Evolutionary conservation across 306 rosid species (phyloP), one percentile per base, ranked within the genome.

Genomic region (Pachyrhizus erosus): DNA sequence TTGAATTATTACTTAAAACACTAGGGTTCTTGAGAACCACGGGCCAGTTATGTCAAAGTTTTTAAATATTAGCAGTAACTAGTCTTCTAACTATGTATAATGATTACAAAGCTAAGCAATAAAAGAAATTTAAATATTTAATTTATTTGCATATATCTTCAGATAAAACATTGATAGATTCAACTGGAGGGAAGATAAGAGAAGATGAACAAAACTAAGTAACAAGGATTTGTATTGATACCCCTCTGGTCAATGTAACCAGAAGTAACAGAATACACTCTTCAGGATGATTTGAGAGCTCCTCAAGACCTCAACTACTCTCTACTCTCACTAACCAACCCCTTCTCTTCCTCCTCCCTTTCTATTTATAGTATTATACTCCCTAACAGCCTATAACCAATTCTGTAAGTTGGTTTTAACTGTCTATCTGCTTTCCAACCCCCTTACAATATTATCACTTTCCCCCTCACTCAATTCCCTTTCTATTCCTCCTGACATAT

Each of bases 1-100:
- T 71, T 76, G 48, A 83, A 43, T 73, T 73, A 42, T 52, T 43
- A 65, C 65, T 70, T 27, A 15, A 31, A 61, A 70, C 17, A 46
- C 66, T 7, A 13, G 37, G 64, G 29, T 46, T 69, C 66, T 42
- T 18, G 18, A 21, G n/a, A 62, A 69, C 69, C 65, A 48, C 7
- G 23, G 67, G 51, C 81, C 14, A 68, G 54, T 51, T 64, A 70
- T 11, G 9, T 62, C 83, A 65, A 45, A 70, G 39, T 29, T 76
- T 55, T 54, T 39, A 52, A 70, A 76, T 61, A 39, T 76, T 27
- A 42, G 33, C 21, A 61, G 43, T n/a, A 71, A 45, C 40, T 40
- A 64, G 37, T n/a, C 77, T 70, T 70, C 52, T 58, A 26, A 24
- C 17, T 2, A 18, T 55, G 21, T 20, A 55, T 12, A 55, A 5